Evolutionary conservation across 345 rosid genomes (phyloP), one percentile per base, ranked within the genome.

Genomic region (Streptanthus diversifolius): DNA sequence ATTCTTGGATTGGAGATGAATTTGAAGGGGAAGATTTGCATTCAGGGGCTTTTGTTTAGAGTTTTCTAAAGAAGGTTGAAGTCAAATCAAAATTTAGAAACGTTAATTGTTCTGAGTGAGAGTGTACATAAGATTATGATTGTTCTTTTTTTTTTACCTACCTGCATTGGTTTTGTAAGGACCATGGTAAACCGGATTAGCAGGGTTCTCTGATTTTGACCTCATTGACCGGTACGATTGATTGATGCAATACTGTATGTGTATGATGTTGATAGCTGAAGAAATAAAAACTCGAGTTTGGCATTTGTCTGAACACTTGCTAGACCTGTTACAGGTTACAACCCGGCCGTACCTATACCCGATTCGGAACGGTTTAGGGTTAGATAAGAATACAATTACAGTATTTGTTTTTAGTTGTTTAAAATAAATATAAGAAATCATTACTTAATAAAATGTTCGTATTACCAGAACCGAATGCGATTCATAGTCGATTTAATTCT

Each of bases 1-100:
- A 76, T 66, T 49, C 43, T 93, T 39, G 97, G 89, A 24, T 52
- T 71, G 25, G 93, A 84, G 71, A 88, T 87, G 90, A 84, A 79
- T 59, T 68, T 75, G 53, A 51, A 82, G 82, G 76, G 81, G 9
- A 29, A 63, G 37, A 48, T 72, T 72, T 63, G 70, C 70, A 63
- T 63, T 63, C 53, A 14, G 40, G 40, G 58, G 15, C 53, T 51
- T 29, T 52, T 70, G 12, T 30, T 43, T 27, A 0, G 14, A 45
- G 49, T 15, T 44, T 25, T 47, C 35, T 39, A 0, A 6, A 45
- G 14, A 70, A 47, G 19, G 21, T 27, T 49, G 51, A 48, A 70
- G 74, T n/a, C 43, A 56, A 27, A 70, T 32, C 73, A 21, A 44
- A 12, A 21, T n/a, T 0, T 44, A 32, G 35, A 69, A 33, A 70